These are phyloP conservation scores for Fusarium drepaniforme DNA, from an alignment of 2,329 filamentous ascomycete species.

Conservation along the genomic window DNA sequence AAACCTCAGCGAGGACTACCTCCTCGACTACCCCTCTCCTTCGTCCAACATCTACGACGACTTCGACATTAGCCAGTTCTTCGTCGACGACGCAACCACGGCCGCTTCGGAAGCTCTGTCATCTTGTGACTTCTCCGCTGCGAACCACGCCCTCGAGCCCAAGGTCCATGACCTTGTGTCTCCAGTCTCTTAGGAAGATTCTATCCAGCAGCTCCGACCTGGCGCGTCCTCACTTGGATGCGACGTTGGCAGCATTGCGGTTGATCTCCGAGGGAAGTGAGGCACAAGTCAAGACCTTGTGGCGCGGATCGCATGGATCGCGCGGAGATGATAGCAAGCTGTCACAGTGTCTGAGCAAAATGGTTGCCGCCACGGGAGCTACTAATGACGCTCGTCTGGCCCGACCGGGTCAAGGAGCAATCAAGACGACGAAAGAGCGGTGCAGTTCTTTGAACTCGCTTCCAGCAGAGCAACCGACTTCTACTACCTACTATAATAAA, in stretches of 20 bases:
- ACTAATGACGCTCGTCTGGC: conserved; percentile 62
- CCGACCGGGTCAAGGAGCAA: conserved; percentile 57
- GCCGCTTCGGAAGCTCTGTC: conserved; percentile 61
- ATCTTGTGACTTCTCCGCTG: conserved; percentile 63
- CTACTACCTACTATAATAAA: conserved; percentile 32
- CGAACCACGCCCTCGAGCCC: conserved; percentile 65
- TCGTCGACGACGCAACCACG: conserved; percentile 64
- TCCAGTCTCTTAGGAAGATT: conserved; percentile 72
- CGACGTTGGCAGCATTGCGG: conserved; percentile 80
- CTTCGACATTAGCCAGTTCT: conserved; percentile 67
- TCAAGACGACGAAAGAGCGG: conserved; percentile 45
- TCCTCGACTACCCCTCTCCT: conserved; percentile 62
- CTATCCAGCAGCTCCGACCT: conserved; percentile 80
- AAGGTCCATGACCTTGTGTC: conserved; percentile 69
- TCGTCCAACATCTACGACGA: conserved; percentile 60
- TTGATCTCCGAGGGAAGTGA: conserved; percentile 72
- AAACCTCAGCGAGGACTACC: conserved; percentile 45
- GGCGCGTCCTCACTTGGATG: conserved; percentile 80
- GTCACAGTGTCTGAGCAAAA: conserved; percentile 52
- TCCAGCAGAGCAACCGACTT: conserved; percentile 24
- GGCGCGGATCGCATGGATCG: conserved; percentile 50
- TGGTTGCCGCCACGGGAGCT: conserved; percentile 61
- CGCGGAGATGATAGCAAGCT: conserved; percentile 52
- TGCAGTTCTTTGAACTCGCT: conserved; percentile 41
- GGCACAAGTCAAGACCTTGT: conserved; percentile 56